Base-by-base conservation (phyloP, 345 rosid species). In the Gossypioides kirkii region DNA sequence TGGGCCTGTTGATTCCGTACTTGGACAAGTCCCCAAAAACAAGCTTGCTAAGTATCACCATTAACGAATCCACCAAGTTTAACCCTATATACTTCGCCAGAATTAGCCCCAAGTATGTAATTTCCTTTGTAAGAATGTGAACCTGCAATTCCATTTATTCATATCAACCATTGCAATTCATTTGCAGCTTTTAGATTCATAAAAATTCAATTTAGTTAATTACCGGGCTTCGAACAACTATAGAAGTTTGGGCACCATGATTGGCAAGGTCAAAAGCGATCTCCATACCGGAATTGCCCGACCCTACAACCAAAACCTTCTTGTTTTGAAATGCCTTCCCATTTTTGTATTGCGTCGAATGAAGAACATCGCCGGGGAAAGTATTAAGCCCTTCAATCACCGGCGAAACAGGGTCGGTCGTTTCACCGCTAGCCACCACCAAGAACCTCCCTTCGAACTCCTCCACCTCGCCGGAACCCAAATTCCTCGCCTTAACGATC, bases 241-340 rank as follows among this genome's bases (percentile, higher is more conserved):
- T 72, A 52, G 91, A 80, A 14, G 91, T 84, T 52, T 74, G 80
- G 45, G 87, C 94, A 26, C 84, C 92, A 26, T 80, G 80, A 73
- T 88, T 80, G 10, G 85, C 84, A 1, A 93, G 80, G 74, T 93
- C 97, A 1, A 82, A 82, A 8, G 91, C 85, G 65, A 93, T 88
- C 72, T 93, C 98, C 98, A 88, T 88, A 45, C 96, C 97, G 2
- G 98, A 93, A 71, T 91, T 91, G 9, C 97, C 98, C 14, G 87
- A 82, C 20, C 98, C 97, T 42, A 93, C 94, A 32, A 91, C 96
- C 81, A 91, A 75, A 73, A 54, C 69, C 26, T 42, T 64, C n/a
- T 18, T 50, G 10, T 42, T 43, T 42, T 23, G 20, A 20, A 64
- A 64, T 20, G 69, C 32, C 28, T 64, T 64, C 28, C 52, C 69